Base-by-base conservation (phyloP, 352 stramenopile species). In the Pythium aristosporum region DNA sequence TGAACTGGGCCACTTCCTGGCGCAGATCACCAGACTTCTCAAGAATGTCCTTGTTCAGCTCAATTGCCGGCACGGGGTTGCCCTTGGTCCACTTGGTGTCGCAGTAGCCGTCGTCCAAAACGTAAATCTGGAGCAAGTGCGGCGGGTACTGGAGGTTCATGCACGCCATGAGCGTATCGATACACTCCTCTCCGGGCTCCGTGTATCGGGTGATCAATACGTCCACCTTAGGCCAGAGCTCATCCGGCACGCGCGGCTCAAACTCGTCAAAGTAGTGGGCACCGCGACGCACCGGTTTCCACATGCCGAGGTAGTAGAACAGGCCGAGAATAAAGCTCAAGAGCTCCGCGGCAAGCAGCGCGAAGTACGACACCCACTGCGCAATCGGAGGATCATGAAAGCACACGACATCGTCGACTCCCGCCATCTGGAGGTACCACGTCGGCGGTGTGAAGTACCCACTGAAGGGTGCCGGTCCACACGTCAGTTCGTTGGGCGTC, bases 261-360 rank as follows among this genome's bases (percentile, higher is more conserved):
- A 95, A 95, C 66, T 95, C 86, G 57, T 91, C 82, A 42, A 95
- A 89, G 79, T 95, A 95, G 67, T 95, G 86, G 13, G 86, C 84
- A 9, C 86, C 86, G 70, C 86, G 86, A 75, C 84, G 86, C 54
- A 95, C 86, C 5, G 86, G 86, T 46, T 93, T 95, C 86, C 86
- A 95, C 86, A 95, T 95, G 32, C 86, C 86, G n/a, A 93, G 69
- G 78, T 95, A 95, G 75, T 93, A 95, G 25, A 95, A 66, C 5
- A 79, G 63, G 37, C 84, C 79, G 18, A 95, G 72, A 25, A 91
- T 60, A 39, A 92, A 88, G 15, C 68, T 88, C 18, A 95, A 51
- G 16, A 91, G 30, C 48, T 95, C 86, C 0, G 79, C 84, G 7
- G 77, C 65, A 18, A 92, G 57, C 54, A 95, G 65, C 18, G 79